phyloP scores from a whole-genome alignment of 768 basidiomycete genomes.

The Hydnomerulius pinastri region DNA sequence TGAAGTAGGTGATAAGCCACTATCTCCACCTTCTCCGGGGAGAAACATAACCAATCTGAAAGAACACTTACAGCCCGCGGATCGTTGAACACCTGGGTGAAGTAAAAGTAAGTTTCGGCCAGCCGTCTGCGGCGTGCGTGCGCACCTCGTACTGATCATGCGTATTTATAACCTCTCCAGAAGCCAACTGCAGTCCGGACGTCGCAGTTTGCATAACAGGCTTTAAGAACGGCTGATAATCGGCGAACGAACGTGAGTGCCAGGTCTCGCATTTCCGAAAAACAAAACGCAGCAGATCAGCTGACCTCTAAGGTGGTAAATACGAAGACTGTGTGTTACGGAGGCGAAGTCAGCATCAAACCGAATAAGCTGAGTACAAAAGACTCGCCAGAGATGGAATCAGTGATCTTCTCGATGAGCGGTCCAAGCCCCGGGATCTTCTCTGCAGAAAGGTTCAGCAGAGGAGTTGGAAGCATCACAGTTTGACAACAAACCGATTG shows the following conservation, averaged over 20 bases:
- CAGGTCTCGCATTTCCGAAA: not conserved
- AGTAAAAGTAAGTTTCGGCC: not conserved
- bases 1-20: conserved; percentile 9
- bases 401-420: conserved; percentile 77
- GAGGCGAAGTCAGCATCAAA: conserved; percentile 9
- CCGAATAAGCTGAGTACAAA: not conserved
- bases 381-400: conserved; percentile 61
- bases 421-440: conserved; percentile 79
- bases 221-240: conserved; percentile 72
- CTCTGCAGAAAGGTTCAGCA: conserved; percentile 42
- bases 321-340: conserved; percentile 58
- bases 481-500: conserved; percentile 52
- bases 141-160: conserved; percentile 77
- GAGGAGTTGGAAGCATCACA: not conserved
- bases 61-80: conserved; percentile 61
- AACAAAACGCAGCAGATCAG: not conserved
- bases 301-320: conserved; percentile 82
- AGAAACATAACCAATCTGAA: conserved; percentile 5
- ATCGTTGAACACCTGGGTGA: conserved; percentile 68
- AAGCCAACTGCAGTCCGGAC: conserved; percentile 56
- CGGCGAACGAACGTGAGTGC: not conserved
- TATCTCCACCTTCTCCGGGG: not conserved
- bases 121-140: not conserved
- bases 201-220: conserved; percentile 76
- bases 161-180: conserved; percentile 76